Conservation (phyloP, 345 rosid genomes). For the Eucalyptus cloeziana region DNA sequence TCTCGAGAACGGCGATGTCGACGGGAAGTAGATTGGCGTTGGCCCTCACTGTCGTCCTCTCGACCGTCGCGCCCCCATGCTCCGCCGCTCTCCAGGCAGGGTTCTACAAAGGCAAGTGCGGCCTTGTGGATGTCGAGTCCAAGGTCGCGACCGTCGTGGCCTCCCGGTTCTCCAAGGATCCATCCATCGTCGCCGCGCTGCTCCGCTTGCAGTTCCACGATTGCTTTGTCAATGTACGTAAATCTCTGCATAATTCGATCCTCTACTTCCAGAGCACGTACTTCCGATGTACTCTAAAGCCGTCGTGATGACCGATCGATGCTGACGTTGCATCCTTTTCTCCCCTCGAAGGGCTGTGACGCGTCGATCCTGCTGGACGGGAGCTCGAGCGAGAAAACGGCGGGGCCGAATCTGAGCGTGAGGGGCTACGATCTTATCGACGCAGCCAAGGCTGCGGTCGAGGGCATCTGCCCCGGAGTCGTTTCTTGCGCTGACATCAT, state of each 20-base stretch:
- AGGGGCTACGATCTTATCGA: slow-evolving; percentile 25
- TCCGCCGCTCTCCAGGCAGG: slow-evolving; percentile 10
- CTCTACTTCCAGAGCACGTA: background rate
- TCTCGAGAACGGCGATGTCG: background rate
- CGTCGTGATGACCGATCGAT: background rate
- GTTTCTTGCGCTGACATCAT: slow-evolving; percentile 65
- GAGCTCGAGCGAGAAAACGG: slow-evolving; percentile 19
- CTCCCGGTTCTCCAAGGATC: background rate
- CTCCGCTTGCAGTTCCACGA: slow-evolving; percentile 46
- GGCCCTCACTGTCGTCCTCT: slow-evolving; percentile 5
- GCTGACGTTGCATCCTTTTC: background rate
- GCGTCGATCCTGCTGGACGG: slow-evolving; percentile 32
- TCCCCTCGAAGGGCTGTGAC: slow-evolving; percentile 22
- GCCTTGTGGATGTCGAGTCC: slow-evolving; percentile 10
- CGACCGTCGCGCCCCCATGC: slow-evolving; percentile 19
- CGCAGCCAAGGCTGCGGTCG: slow-evolving; percentile 14
- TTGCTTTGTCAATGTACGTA: slow-evolving; percentile 27
- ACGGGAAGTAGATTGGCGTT: background rate
- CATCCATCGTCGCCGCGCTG: slow-evolving; percentile 19
- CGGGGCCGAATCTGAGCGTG: slow-evolving; percentile 17
- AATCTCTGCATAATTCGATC: background rate
- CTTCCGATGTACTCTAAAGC: background rate
- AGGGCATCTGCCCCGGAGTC: slow-evolving; percentile 21
- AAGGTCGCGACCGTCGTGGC: slow-evolving; percentile 6
- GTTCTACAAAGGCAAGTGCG: slow-evolving; percentile 19